phyloP scores from a whole-genome alignment of 495 filamentous ascomycete species.

The Tuber aestivum region DNA sequence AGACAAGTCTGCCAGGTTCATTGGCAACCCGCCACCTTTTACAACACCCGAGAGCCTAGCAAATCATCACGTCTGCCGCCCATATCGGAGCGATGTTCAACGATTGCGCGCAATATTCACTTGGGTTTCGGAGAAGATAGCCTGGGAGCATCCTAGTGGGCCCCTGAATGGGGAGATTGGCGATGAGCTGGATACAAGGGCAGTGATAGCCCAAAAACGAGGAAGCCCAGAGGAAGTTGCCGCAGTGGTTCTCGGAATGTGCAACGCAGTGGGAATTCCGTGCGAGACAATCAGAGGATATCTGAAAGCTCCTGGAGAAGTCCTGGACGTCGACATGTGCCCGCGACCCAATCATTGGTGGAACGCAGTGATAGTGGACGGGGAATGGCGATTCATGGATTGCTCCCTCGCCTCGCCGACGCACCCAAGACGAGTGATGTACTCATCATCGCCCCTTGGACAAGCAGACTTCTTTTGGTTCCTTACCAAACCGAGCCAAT shows the following conservation, averaged over 20 bases:
- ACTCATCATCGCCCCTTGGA: slow-evolving; percentile 63
- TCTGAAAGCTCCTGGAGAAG: slow-evolving; percentile 82
- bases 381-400: slow-evolving; percentile 95
- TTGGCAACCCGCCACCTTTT: slow-evolving; percentile 81
- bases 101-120: slow-evolving; percentile 89
- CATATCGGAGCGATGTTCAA: slow-evolving; percentile 91
- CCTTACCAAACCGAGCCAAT: slow-evolving; percentile 73
- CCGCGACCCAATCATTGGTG: slow-evolving; percentile 93
- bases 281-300: slow-evolving; percentile 79
- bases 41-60: slow-evolving; percentile 78
- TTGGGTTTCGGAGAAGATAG: slow-evolving; percentile 90
- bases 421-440: slow-evolving; percentile 68
- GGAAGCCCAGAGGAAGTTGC: slow-evolving; percentile 90
- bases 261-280: slow-evolving; percentile 77
- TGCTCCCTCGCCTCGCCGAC: slow-evolving; percentile 86
- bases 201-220: slow-evolving; percentile 75
- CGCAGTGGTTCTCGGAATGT: slow-evolving; percentile 86
- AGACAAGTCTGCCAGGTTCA: slow-evolving; percentile 90
- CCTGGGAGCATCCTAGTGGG: slow-evolving; percentile 62
- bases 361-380: slow-evolving; percentile 91
- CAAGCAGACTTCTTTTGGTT: slow-evolving; percentile 87
- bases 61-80: slow-evolving; percentile 86
- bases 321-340: slow-evolving; percentile 66
- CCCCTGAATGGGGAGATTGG: slow-evolving; percentile 58
- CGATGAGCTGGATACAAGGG: slow-evolving; percentile 64